Base-by-base conservation (phyloP, 2,329 filamentous ascomycete genomes). In the Eurotiales sp. region DNA sequence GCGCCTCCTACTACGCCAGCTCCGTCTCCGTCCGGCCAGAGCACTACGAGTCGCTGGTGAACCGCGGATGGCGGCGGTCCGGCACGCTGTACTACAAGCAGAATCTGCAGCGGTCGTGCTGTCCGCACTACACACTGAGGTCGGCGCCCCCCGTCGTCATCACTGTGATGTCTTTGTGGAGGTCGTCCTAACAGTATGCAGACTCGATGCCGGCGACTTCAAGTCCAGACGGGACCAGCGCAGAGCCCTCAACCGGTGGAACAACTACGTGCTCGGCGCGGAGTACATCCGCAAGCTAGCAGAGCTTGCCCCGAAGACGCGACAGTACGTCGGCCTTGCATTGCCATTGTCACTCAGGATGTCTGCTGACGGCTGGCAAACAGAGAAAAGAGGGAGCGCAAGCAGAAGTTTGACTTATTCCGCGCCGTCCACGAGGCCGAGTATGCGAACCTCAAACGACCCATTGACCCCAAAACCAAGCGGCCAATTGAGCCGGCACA, bases 61-160 rank as follows among this genome's bases (percentile, higher is more conserved):
- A 77, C 59, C 65, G 72, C 40, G 75, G 75, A 41, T 77, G 75
- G 75, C 69, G 75, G 65, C 67, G 73, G 57, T 77, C 75, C 34
- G 75, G 75, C 2, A 72, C 67, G 10, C 64, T 75, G 42, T 77
- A 75, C 60, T 77, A 77, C 59, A 77, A 76, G 58, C 75, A 72
- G 56, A 75, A 77, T 67, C 84, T 89, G 61, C 79, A 80, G 53
- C 78, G 84, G 51, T 88, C 90, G 55, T 99, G 93, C 64, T 99
- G 93, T 68, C 90, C 91, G 40, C 90, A 96, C 64, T 97, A 77
- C 57, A 77, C 75, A 11, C 66, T 77, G 56, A 72, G 74, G 71
- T 74, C 53, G 22, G 56, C 17, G 25, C 10, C 25, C 25, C 5
- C 10, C 10, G 10, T 6, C 25, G 10, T 27, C 25, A 27, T 17